Conservation (phyloP, 169 alveolate species). For the Babesia gibsoni region DNA sequence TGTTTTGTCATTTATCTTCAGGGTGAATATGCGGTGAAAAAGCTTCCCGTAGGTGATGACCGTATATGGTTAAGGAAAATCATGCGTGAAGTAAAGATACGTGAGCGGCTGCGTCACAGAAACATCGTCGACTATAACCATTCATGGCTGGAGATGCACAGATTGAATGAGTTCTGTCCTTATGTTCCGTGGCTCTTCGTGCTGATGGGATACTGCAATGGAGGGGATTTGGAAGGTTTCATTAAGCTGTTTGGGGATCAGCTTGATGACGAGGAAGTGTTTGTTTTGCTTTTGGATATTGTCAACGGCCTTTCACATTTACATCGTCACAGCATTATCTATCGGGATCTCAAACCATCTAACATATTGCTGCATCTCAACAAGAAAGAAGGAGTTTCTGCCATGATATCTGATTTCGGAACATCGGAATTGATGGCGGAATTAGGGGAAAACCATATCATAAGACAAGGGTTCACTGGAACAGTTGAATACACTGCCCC, state of each 20-base stretch:
- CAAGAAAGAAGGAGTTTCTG: constrained; percentile 46
- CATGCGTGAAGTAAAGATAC: constrained; percentile 76
- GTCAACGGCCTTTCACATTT: constrained; percentile 73
- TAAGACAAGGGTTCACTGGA: constrained; percentile 71
- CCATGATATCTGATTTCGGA: constrained; percentile 79
- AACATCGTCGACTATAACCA: constrained; percentile 78
- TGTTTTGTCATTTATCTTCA: constrained; percentile 13
- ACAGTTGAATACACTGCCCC: constrained; percentile 86
- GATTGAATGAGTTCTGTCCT: constrained; percentile 76
- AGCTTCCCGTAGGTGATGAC: constrained; percentile 81
- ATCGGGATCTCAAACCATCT: constrained; percentile 81
- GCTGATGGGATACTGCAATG: constrained; percentile 83
- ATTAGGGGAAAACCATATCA: neutral
- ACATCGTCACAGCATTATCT: constrained; percentile 73
- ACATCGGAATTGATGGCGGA: constrained; percentile 71
- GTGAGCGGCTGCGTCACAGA: constrained; percentile 75
- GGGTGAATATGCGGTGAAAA: constrained; percentile 81
- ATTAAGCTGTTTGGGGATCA: constrained; percentile 16
- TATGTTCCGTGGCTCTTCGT: constrained; percentile 82
- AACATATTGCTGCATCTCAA: constrained; percentile 69
- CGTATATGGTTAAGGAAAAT: constrained; percentile 69
- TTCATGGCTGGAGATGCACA: constrained; percentile 80
- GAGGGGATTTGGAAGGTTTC: constrained; percentile 67
- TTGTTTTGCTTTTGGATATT: constrained; percentile 66
- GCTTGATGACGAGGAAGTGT: constrained; percentile 41